These are phyloP conservation scores for Hyphodiscus hymeniophilus DNA, from an alignment of 495 filamentous ascomycete species.

Conservation along the genomic window DNA sequence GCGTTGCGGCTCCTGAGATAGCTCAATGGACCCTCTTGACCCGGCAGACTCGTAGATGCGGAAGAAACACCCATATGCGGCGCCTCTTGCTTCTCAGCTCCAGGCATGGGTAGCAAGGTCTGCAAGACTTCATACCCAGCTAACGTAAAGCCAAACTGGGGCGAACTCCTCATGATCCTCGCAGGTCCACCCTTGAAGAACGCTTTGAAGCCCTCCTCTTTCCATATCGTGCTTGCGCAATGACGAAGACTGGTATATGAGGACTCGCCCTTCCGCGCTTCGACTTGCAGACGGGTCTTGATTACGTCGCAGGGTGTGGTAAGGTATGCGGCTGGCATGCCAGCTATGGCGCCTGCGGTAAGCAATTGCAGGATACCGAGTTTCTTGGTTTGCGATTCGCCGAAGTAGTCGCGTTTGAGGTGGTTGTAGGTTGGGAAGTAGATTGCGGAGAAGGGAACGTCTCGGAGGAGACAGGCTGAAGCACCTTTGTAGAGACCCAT, in stretches of 20 bases:
- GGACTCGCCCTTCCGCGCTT: constrained; percentile 90
- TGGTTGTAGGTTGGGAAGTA: constrained; percentile 98
- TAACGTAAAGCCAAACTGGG: constrained; percentile 96
- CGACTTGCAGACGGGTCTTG: constrained; percentile 96
- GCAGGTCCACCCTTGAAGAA: constrained; percentile 99
- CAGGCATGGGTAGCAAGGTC: constrained; percentile 73
- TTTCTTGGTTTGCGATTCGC: constrained; percentile 81
- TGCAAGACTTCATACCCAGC: constrained; percentile 91
- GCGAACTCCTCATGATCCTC: constrained; percentile 85
- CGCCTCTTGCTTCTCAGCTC: constrained; percentile 36
- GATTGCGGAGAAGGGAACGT: constrained; percentile 95
- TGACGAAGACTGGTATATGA: constrained; percentile 82
- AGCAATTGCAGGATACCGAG: constrained; percentile 89
- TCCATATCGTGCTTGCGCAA: constrained; percentile 70
- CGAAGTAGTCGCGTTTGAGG: constrained; percentile 87
- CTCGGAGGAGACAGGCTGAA: constrained; percentile 88
- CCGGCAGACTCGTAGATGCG: constrained; percentile 29
- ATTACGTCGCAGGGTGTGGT: constrained; percentile 98
- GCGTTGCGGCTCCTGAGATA: constrained; percentile 86
- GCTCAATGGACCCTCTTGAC: constrained; percentile 57
- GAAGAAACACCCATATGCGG: constrained; percentile 30
- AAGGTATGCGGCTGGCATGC: constrained; percentile 97
- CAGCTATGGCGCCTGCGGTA: constrained; percentile 90
- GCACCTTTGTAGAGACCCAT: constrained; percentile 95
- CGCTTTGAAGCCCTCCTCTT: constrained; percentile 86